Percentiles rank a stretch among this genome's conserved stretches.
These are phyloP conservation scores for Phaeoacremonium minimum DNA, from an alignment of 2,329 filamentous ascomycete species.

Conservation along the genomic window DNA sequence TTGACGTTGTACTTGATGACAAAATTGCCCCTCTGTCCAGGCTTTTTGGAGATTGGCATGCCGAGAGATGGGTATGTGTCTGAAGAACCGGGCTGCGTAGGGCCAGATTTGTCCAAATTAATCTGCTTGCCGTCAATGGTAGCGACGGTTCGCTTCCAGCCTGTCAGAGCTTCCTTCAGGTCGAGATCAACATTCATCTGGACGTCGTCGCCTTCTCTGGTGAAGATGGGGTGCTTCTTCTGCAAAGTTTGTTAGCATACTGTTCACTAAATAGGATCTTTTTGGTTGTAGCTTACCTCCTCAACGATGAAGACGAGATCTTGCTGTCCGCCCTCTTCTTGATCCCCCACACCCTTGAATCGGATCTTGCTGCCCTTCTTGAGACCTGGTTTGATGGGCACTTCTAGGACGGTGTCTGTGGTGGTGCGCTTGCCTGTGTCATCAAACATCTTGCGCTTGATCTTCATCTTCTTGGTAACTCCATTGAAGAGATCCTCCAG, in stretches of 20 bases:
- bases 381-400: slow-evolving; percentile 91
- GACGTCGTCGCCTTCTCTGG: slow-evolving; percentile 84
- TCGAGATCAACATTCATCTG: slow-evolving; percentile 73
- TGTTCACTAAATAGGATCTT: no score
- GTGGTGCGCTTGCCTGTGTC: slow-evolving; percentile 76
- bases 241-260: slow-evolving; percentile 41
- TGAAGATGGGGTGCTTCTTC: slow-evolving; percentile 84
- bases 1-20: slow-evolving; percentile 88
- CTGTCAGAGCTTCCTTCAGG: slow-evolving; percentile 90
- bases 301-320: slow-evolving; percentile 93
- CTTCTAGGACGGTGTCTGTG: slow-evolving; percentile 86
- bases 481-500: slow-evolving; percentile 88
- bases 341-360: slow-evolving; percentile 95
- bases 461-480: slow-evolving; percentile 94
- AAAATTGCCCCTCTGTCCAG: slow-evolving; percentile 78
- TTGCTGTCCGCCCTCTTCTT: slow-evolving; percentile 92
- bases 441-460: slow-evolving; percentile 95
- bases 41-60: slow-evolving; percentile 93
- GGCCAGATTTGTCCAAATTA: slow-evolving; percentile 72
- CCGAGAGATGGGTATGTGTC: slow-evolving; percentile 82
- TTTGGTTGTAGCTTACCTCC: slow-evolving; percentile 81
- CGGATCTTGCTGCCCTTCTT: slow-evolving; percentile 99
- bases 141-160: slow-evolving; percentile 85
- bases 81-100: slow-evolving; percentile 78
- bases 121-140: slow-evolving; percentile 92